These are phyloP conservation scores for Elaeagnus macrophylla DNA, from an alignment of 306 rosid genomes.

Conservation along the genomic window DNA sequence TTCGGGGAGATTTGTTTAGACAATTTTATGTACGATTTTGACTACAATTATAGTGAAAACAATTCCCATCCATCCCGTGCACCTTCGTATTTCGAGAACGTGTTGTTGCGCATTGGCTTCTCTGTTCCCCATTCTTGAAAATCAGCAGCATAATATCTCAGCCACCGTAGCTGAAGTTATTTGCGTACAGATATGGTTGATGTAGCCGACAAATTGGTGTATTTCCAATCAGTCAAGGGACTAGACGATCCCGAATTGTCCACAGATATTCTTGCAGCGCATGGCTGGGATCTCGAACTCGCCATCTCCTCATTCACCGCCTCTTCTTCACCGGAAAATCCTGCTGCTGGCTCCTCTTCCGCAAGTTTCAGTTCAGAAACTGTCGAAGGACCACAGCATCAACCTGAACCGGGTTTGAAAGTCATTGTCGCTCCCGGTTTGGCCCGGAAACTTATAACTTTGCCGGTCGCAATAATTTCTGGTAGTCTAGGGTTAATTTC, in stretches of 20 bases:
- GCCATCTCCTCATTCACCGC: constrained; percentile 76
- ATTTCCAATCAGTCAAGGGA: constrained; percentile 88
- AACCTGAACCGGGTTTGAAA: constrained; percentile 20
- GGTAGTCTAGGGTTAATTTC: constrained; percentile 73
- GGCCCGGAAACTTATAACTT: constrained; percentile 66
- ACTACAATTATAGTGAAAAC: too few relatives aligned
- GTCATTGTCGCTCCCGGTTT: constrained; percentile 41
- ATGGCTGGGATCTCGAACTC: constrained; percentile 91
- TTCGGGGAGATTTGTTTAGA: too few relatives aligned
- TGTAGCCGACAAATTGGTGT: constrained; percentile 57
- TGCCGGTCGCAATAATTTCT: constrained; percentile 75
- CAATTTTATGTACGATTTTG: too few relatives aligned
- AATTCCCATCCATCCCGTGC: too few relatives aligned
- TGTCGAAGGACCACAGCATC: constrained; percentile 5
- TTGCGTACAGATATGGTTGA: constrained; percentile 50
- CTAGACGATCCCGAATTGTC: constrained; percentile 79
- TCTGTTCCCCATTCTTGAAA: too few relatives aligned
- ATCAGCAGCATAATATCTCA: neutral
- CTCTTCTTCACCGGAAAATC: constrained; percentile 3
- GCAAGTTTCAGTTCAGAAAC: constrained; percentile 7
- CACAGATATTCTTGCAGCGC: constrained; percentile 73
- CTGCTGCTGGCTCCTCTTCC: constrained; percentile 12
- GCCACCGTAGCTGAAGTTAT: neutral
- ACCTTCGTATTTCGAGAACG: too few relatives aligned
- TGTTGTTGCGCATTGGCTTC: too few relatives aligned